These are phyloP conservation scores for Hortiboletus campestris DNA, from an alignment of 768 basidiomycete species.

Conservation along the genomic window DNA sequence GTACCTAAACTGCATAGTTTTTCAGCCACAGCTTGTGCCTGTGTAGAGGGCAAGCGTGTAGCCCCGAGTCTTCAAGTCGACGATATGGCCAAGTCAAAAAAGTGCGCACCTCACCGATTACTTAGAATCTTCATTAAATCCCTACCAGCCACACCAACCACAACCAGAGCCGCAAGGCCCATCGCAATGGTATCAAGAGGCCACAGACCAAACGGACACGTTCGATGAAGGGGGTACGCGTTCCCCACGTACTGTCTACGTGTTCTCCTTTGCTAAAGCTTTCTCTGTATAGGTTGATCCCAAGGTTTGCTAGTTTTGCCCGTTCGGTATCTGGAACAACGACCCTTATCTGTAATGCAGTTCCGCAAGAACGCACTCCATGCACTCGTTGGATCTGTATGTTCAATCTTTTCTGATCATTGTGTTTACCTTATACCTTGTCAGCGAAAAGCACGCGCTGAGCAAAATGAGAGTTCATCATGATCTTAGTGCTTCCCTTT, in stretches of 20 bases:
- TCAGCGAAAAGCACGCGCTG: slow-evolving; percentile 67
- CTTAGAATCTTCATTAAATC: slow-evolving; percentile 16
- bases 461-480: slow-evolving; percentile 52
- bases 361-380: slow-evolving; percentile 82
- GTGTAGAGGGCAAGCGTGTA: background rate
- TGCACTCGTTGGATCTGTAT: slow-evolving; percentile 73
- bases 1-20: slow-evolving; percentile 30
- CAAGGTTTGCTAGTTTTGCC: slow-evolving; percentile 51
- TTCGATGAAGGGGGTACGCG: slow-evolving; percentile 88
- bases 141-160: slow-evolving; percentile 83
- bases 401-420: slow-evolving; percentile 24
- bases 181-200: slow-evolving; percentile 95
- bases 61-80: slow-evolving; percentile 13
- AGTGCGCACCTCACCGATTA: slow-evolving; percentile 48
- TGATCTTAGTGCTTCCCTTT: slow-evolving; percentile 12
- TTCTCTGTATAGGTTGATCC: slow-evolving; percentile 60
- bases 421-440: background rate
- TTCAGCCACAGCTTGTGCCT: slow-evolving; percentile 30
- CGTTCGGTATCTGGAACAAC: background rate
- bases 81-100: slow-evolving; percentile 97
- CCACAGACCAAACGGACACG: slow-evolving; percentile 70
- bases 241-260: background rate
- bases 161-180: slow-evolving; percentile 96
- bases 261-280: background rate
- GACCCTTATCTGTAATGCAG: slow-evolving; percentile 36